A percentile compares a stretch with the other conserved stretches of the same genome.
Evolutionary conservation across 352 stramenopile species (phyloP).

Genomic region (Phytopythium chamaehyphon): DNA sequence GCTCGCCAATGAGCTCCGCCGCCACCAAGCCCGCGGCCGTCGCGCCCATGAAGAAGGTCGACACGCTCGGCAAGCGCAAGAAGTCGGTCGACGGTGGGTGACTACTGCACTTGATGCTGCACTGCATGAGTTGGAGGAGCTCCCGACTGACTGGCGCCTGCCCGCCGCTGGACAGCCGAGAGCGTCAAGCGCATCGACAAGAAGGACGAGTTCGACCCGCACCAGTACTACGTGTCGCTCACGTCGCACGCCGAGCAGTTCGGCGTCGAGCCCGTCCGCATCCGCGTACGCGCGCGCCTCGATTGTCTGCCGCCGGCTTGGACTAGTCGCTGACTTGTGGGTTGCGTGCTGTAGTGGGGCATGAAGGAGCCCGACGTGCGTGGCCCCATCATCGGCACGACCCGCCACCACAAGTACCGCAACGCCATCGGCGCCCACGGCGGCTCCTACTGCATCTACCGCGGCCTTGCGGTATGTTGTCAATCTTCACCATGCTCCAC

Average conservation of each 20-base stretch:
- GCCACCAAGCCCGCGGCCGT: constrained; percentile 11
- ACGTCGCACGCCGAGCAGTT: constrained; percentile 86
- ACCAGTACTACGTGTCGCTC: constrained; percentile 85
- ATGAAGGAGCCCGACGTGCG: constrained; percentile 88
- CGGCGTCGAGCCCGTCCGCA: constrained; percentile 81
- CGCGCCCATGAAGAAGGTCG: constrained; percentile 70
- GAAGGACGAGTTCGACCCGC: constrained; percentile 85
- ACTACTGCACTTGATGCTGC: too few species aligned
- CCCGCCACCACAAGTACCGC: constrained; percentile 93
- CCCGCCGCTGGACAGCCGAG: constrained; percentile 40
- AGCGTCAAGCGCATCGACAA: constrained; percentile 77
- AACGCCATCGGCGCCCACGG: constrained; percentile 98
- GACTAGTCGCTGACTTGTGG: background rate
- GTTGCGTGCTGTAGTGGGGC: constrained; percentile 83
- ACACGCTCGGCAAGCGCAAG: constrained; percentile 86
- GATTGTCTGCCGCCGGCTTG: background rate
- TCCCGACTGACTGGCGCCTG: too few species aligned
- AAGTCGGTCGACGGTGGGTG: constrained; percentile 82
- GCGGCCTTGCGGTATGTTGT: constrained; percentile 88
- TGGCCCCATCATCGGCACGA: constrained; percentile 94
- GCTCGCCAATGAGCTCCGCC: constrained; percentile 3
- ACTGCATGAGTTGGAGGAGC: too few species aligned
- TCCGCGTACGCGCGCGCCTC: constrained; percentile 42
- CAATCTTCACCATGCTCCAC: background rate
- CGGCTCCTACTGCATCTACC: constrained; percentile 98